Evolutionary conservation across 2,329 filamentous ascomycete genomes (phyloP), one percentile per base, ranked within the genome.

Genomic region (Pseudogymnoascus sp.): DNA sequence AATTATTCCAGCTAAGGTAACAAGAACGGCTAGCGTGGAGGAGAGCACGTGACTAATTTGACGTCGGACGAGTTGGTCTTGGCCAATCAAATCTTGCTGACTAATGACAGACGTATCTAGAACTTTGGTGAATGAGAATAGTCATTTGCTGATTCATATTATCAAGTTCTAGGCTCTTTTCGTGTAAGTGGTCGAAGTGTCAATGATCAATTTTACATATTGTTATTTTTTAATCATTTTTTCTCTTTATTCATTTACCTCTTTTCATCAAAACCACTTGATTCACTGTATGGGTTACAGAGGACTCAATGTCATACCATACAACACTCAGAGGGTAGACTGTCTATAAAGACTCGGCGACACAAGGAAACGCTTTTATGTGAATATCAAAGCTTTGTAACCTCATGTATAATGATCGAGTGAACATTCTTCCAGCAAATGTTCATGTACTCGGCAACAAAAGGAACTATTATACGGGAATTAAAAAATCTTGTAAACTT

Each of bases 1-100:
- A 26, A 44, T 44, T 44, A 44, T 44, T 44, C 40, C 41, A 47
- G 41, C 41, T 26, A 47, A 47, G 41, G 41, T 47, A 47, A 47
- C 41, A 47, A 47, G 41, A 47, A 47, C 11, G 21, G 41, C 41
- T 47, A 47, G 41, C 11, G 41, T n/a, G 21, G 9, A 4, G 0
- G 21, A 4, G 10, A 29, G 41, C 41, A 47, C 41, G 41, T 47
- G 41, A 47, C 41, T 29, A 1, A 13, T 26, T n/a, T 26, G 40
- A 44, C 5, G 10, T 44, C 26, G 40, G 40, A 3, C 17, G 13
- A 11, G 40, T 5, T 44, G 13, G 40, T 26, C 21, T 24, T 13
- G 21, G 40, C 40, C 21, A 44, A 44, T 26, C 5, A n/a, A 26
- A 3, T 26, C 8, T 17, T 26, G 40, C 26, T 44, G 40, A 44